These are phyloP conservation scores for Fusarium staphyleae DNA, from an alignment of 2,329 filamentous ascomycete genomes.

Conservation along the genomic window DNA sequence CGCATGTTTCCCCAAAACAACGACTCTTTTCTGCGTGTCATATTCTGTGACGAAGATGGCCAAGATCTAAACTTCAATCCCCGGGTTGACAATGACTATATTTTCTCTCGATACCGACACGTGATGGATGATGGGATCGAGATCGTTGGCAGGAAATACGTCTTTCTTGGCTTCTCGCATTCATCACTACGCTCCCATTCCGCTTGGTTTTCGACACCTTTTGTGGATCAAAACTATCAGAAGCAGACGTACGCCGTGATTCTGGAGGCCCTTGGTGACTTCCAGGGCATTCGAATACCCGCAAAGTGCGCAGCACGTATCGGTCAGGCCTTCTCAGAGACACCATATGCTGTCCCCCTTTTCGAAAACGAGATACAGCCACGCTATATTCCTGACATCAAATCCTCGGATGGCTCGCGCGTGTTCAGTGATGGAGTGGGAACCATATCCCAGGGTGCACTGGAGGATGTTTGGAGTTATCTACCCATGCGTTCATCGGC, in stretches of 20 bases:
- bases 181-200: constrained; percentile 77
- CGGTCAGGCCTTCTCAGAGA: constrained; percentile 77
- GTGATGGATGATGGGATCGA: constrained; percentile 66
- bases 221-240: constrained; percentile 46
- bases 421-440: constrained; percentile 84
- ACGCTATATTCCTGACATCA: constrained; percentile 58
- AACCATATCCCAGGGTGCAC: constrained; percentile 68
- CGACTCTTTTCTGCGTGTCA: constrained; percentile 72
- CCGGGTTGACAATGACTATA: constrained; percentile 51
- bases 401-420: constrained; percentile 55
- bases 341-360: constrained; percentile 66
- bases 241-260: constrained; percentile 52
- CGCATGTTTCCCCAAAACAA: constrained; percentile 67
- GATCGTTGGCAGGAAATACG: constrained; percentile 68
- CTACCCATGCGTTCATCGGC: constrained; percentile 56
- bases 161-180: constrained; percentile 80
- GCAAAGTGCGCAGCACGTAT: constrained; percentile 66
- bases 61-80: constrained; percentile 66
- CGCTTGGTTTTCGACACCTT: constrained; percentile 67
- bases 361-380: constrained; percentile 46
- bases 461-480: constrained; percentile 65
- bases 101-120: constrained; percentile 66
- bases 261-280: constrained; percentile 58
- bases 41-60: constrained; percentile 78
- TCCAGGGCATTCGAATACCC: constrained; percentile 58